Base-by-base conservation (phyloP, 2,329 filamentous ascomycete genomes). In the Zymoseptoria tritici region DNA sequence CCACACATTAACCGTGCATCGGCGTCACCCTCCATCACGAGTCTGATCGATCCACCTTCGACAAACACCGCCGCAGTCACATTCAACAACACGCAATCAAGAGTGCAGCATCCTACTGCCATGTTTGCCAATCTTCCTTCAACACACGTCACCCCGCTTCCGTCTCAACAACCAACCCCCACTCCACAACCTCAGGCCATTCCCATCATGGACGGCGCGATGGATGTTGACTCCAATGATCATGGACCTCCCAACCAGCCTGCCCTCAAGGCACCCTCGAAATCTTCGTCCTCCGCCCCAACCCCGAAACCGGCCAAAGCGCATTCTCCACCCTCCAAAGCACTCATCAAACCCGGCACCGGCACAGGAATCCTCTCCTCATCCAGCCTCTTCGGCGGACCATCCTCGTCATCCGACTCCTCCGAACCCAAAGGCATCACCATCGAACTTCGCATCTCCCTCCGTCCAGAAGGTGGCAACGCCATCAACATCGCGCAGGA, bases 401-500 rank as follows among this genome's bases (percentile, higher is more conserved):
- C 80, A 53, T 75, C 75, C 53, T 76, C 76, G 22, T 73, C 80
- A 9, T 75, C 79, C 52, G 78, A 74, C 63, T 65, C 71, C 59
- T 68, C 71, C 16, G 63, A 72, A 58, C 66, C 72, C 60, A 74
- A 77, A 79, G 59, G 84, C 83, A 2, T 91, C 86, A 49, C 96
- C 85, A 96, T 99, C 63, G 83, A 95, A 57, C 82, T 99, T 19
- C 86, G 89, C 58, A 87, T 99, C 59, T 85, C 89, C 0, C 81
- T 99, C 49, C 84, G 87, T 60, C 90, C 91, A 49, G 86, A 90
- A 67, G 88, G 85, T 42, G 96, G 96, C 73, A 91, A 93, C 66
- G 93, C 95, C 62, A 85, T 99, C 76, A 97, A 97, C 74, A 97
- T 97, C 66, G 92, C 93, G 70, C 90, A 91, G 52, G 81, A 97